Conservation (phyloP, 2,329 filamentous ascomycete species). For the Ceratocystis huliohia region DNA sequence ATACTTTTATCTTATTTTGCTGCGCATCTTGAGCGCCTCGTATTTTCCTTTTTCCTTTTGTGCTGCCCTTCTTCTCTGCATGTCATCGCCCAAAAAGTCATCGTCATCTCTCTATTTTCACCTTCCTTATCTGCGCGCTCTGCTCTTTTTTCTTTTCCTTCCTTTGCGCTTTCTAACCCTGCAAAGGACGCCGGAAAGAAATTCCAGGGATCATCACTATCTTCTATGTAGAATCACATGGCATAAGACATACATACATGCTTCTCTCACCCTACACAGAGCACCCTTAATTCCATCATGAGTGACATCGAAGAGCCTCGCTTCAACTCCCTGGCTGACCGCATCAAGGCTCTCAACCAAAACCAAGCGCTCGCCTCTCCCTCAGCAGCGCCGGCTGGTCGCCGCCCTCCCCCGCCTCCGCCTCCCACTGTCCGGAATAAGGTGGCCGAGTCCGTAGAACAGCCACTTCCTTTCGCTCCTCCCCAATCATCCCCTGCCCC, state of each 20-base stretch:
- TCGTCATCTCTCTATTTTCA: not conserved
- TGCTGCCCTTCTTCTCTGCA: not conserved
- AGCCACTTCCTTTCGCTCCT: not conserved
- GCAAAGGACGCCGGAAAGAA: not conserved
- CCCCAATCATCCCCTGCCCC: conserved; percentile 23
- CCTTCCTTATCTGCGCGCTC: not conserved
- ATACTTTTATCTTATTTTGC: not conserved
- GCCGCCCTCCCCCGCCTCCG: conserved; percentile 27
- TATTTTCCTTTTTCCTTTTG: not conserved
- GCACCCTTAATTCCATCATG: conserved; percentile 28
- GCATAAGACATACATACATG: not conserved
- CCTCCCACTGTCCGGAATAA: conserved; percentile 4
- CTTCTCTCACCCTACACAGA: too few relatives aligned
- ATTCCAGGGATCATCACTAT: not conserved
- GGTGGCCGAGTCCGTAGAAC: not conserved
- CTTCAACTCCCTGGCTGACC: conserved; percentile 47
- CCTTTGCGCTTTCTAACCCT: not conserved
- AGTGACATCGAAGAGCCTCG: conserved; percentile 49
- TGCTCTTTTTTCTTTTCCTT: not conserved
- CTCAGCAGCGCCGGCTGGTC: not conserved
- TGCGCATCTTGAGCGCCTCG: not conserved
- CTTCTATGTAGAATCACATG: not conserved
- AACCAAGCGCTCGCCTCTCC: conserved; percentile 41
- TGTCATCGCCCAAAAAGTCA: not conserved
- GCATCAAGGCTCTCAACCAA: conserved; percentile 51